Conservation (phyloP, 2,329 filamentous ascomycete species). For the Beauveria rudraprayagi region DNA sequence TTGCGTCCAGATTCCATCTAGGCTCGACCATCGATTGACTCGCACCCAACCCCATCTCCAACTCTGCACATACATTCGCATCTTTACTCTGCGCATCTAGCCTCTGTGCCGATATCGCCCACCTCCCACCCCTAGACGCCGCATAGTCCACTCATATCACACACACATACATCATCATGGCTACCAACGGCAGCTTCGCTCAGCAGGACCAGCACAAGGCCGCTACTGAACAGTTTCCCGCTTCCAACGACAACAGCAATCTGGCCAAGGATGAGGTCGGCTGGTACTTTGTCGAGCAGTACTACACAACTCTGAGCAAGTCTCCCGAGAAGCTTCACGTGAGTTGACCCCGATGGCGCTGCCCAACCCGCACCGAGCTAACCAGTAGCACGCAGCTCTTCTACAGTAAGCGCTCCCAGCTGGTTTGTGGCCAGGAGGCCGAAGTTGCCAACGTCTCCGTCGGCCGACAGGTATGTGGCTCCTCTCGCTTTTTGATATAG, state of each 20-base stretch:
- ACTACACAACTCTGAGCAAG: constrained; percentile 96
- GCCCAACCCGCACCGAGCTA: not conserved
- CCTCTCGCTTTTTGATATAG: not conserved
- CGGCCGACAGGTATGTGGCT: constrained; percentile 62
- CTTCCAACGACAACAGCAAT: constrained; percentile 34
- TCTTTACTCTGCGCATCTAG: not conserved
- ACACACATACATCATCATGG: constrained; percentile 32
- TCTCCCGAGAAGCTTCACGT: constrained; percentile 86
- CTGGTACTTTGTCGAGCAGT: constrained; percentile 99
- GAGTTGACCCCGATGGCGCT: constrained; percentile 24
- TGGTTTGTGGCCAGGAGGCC: constrained; percentile 85
- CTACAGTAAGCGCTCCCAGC: constrained; percentile 93
- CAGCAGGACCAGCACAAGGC: constrained; percentile 36
- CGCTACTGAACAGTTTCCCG: constrained; percentile 30
- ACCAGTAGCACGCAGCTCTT: constrained; percentile 53
- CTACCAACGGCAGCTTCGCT: constrained; percentile 48
- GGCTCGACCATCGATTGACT: not conserved
- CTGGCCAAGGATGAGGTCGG: constrained; percentile 86
- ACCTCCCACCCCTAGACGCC: not conserved
- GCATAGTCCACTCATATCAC: constrained; percentile 12
- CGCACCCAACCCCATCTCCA: not conserved
- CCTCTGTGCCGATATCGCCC: constrained; percentile 8
- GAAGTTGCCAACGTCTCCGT: constrained; percentile 80
- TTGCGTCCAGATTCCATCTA: not conserved
- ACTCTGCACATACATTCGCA: not conserved